phyloP scores from a whole-genome alignment of 148 eudicot species.

The Limonium bicolor region DNA sequence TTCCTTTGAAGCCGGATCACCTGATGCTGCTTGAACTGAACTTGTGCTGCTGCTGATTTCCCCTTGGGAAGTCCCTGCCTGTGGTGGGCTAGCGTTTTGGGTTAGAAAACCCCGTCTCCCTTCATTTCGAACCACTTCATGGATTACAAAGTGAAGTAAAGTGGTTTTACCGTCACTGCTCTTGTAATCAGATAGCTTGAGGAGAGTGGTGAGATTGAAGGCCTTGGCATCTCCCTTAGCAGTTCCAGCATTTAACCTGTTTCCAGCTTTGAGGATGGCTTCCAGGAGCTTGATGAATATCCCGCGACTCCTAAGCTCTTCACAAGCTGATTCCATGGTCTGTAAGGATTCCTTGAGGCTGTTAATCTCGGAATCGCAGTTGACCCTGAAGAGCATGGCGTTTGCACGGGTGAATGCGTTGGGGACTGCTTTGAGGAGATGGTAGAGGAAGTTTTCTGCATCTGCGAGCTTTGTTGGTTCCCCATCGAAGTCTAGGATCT shows the following conservation, averaged over 20 bases:
- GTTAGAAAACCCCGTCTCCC: constrained; percentile 38
- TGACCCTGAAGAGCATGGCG: constrained; percentile 60
- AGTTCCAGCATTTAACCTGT: constrained; percentile 22
- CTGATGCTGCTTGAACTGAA: constrained; percentile 1
- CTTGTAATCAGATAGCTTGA: constrained; percentile 20
- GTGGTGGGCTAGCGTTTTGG: neutral
- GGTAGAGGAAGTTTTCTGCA: constrained; percentile 80
- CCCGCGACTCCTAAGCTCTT: constrained; percentile 18
- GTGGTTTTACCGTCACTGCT: constrained; percentile 22
- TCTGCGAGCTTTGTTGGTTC: constrained; percentile 62
- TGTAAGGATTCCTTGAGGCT: constrained; percentile 31
- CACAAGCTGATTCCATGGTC: constrained; percentile 38
- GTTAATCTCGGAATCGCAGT: constrained; percentile 33
- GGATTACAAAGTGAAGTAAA: constrained; percentile 19
- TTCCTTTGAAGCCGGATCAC: constrained; percentile 22
- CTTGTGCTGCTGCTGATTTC: constrained; percentile 13
- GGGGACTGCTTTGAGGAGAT: constrained; percentile 59
- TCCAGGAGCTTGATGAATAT: constrained; percentile 19
- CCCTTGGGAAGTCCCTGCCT: too few species aligned
- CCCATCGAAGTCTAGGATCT: constrained; percentile 45
- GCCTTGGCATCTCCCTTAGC: constrained; percentile 22
- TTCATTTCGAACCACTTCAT: constrained; percentile 17
- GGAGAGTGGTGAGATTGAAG: constrained; percentile 23
- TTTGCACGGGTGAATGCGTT: constrained; percentile 52
- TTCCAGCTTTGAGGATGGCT: constrained; percentile 24